phyloP scores from a whole-genome alignment of 2,329 filamentous ascomycete genomes.

The Botryosphaeria dothidea region DNA sequence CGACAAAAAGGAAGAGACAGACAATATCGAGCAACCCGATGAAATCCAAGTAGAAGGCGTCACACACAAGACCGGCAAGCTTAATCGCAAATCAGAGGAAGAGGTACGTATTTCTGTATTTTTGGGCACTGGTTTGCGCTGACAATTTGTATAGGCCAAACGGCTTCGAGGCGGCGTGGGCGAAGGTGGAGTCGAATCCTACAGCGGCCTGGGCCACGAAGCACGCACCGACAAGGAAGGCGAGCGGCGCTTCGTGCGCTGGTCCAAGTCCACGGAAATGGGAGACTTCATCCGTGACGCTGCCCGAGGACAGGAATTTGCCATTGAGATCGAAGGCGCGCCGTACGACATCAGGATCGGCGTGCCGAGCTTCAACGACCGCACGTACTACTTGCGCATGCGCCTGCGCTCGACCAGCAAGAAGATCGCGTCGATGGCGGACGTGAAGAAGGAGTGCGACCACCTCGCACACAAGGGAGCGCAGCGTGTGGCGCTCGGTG shows the following conservation, averaged over 20 bases:
- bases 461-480: conserved; percentile 72
- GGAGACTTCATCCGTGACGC: conserved; percentile 94
- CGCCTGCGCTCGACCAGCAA: conserved; percentile 70
- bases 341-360: conserved; percentile 70
- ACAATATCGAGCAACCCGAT: conserved; percentile 48
- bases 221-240: conserved; percentile 42
- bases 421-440: conserved; percentile 68
- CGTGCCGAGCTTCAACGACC: conserved; percentile 84
- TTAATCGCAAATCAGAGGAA: conserved; percentile 25
- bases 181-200: conserved; percentile 66
- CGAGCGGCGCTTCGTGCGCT: conserved; percentile 73
- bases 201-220: conserved; percentile 69
- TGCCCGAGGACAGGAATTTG: conserved; percentile 79
- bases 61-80: conserved; percentile 46
- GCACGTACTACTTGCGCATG: conserved; percentile 85
- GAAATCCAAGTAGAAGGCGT: conserved; percentile 55
- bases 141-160: conserved; percentile 33
- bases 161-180: conserved; percentile 50
- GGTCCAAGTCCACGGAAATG: conserved; percentile 86
- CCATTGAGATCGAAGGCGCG: conserved; percentile 76
- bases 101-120: neutral
- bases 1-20: conserved; percentile 29
- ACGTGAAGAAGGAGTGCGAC: conserved; percentile 81
- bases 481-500: conserved; percentile 76
- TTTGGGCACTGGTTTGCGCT: neutral